Percentiles rank a stretch among this genome's conserved stretches.
Conservation (phyloP, 768 basidiomycete species). For the Termitomyces heimii region DNA sequence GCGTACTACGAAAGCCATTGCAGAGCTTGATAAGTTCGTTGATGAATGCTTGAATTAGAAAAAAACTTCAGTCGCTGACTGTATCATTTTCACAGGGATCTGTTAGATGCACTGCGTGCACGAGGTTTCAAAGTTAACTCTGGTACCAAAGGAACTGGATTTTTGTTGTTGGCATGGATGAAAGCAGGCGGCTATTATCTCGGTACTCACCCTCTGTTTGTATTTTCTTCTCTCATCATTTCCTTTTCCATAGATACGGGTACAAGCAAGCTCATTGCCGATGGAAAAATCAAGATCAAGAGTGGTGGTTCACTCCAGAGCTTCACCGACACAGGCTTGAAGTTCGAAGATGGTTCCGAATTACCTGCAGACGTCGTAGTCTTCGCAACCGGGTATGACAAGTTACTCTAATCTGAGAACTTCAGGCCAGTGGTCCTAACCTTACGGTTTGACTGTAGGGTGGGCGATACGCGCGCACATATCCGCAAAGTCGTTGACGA, state of each 20-base stretch:
- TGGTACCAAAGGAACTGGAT: constrained; percentile 48
- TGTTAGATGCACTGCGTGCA: constrained; percentile 50
- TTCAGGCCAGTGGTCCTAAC: not conserved
- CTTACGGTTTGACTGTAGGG: constrained; percentile 20
- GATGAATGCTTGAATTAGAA: not conserved
- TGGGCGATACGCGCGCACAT: constrained; percentile 33
- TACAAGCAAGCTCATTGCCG: constrained; percentile 41
- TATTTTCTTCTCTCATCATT: not conserved
- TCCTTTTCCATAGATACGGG: not conserved
- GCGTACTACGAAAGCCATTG: constrained; percentile 33
- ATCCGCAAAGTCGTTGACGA: constrained; percentile 37
- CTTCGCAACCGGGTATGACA: constrained; percentile 44
- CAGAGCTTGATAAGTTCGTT: constrained; percentile 48
- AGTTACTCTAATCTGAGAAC: too few relatives aligned
- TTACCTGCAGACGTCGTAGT: constrained; percentile 16
- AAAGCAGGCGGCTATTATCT: constrained; percentile 64
- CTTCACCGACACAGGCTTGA: constrained; percentile 34
- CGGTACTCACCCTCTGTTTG: constrained; percentile 25
- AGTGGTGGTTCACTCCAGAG: constrained; percentile 39
- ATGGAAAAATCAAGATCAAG: constrained; percentile 66
- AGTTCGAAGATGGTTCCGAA: constrained; percentile 40
- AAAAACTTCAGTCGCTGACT: not conserved
- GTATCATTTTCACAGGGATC: not conserved
- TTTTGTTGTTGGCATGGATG: constrained; percentile 38
- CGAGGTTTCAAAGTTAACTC: constrained; percentile 51